Conservation (phyloP, 2,329 filamentous ascomycete genomes). For the Epichloe elymi region DNA sequence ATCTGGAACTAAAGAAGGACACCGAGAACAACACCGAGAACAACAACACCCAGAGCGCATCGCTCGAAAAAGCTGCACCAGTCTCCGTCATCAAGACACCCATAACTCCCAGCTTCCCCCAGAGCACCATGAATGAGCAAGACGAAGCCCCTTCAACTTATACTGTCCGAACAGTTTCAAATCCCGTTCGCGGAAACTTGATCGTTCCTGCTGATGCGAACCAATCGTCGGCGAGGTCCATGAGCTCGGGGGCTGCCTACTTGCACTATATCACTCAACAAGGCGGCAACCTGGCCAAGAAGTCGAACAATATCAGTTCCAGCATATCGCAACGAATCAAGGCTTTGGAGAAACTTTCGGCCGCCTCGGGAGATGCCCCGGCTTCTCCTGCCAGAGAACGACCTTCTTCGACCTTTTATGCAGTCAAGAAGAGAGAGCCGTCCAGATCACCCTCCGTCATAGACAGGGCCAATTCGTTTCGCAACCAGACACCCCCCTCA, state of each 20-base stretch:
- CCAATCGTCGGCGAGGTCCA: constrained; percentile 35
- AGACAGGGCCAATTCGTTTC: constrained; percentile 29
- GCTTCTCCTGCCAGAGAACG: constrained; percentile 19
- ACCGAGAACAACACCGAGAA: constrained; percentile 77
- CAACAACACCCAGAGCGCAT: constrained; percentile 75
- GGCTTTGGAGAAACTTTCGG: constrained; percentile 68
- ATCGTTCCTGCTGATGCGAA: constrained; percentile 32
- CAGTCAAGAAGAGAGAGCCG: constrained; percentile 39
- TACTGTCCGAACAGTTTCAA: constrained; percentile 35
- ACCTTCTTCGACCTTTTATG: constrained; percentile 44
- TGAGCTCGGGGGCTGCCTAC: constrained; percentile 46
- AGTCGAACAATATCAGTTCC: constrained; percentile 63
- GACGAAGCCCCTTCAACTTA: constrained; percentile 10
- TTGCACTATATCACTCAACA: constrained; percentile 38
- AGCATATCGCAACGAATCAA: constrained; percentile 93
- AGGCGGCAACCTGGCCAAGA: constrained; percentile 39
- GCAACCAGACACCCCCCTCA: constrained; percentile 18
- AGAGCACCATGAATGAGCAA: constrained; percentile 9
- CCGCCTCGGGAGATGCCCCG: constrained; percentile 18
- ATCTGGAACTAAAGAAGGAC: constrained; percentile 38
- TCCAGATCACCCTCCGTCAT: constrained; percentile 32
- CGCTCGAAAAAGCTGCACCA: constrained; percentile 70
- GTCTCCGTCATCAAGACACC: constrained; percentile 73
- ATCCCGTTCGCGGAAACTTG: constrained; percentile 29
- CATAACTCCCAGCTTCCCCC: constrained; percentile 50